Conservation (phyloP, 202 grass and related monocot genomes). For the Saccharum hybrid region DNA sequence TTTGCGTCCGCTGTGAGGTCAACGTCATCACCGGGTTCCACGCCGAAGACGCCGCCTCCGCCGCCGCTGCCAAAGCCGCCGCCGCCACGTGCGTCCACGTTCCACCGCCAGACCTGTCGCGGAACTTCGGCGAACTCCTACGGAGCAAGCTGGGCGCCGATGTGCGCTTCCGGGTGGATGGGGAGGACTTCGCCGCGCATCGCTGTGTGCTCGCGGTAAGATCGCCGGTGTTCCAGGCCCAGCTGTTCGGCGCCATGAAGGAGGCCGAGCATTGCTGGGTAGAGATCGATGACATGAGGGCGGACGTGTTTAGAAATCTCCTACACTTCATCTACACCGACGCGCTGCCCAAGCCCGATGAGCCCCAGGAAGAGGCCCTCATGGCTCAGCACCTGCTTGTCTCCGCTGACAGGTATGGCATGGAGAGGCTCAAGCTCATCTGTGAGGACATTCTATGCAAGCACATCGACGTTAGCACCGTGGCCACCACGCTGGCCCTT, state of each 20-base stretch:
- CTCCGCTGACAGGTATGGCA: background rate
- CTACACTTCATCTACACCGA: background rate
- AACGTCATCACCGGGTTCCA: conserved; percentile 38
- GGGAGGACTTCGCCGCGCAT: background rate
- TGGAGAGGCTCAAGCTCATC: background rate
- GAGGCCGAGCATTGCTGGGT: background rate
- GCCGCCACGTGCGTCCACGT: background rate
- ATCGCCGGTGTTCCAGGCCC: background rate
- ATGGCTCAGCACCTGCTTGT: background rate
- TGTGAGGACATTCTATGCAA: background rate
- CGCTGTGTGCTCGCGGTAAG: background rate
- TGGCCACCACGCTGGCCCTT: background rate
- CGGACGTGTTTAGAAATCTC: background rate
- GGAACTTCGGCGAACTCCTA: background rate
- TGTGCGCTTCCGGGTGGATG: background rate
- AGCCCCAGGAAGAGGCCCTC: background rate
- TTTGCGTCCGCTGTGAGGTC: conserved; percentile 41
- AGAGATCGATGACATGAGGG: background rate
- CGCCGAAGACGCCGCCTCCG: conserved; percentile 1
- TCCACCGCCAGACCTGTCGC: background rate
- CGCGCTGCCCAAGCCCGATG: background rate
- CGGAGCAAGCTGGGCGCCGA: background rate
- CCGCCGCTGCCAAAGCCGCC: background rate
- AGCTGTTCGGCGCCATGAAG: background rate
- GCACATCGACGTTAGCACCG: background rate